Evolutionary conservation across 495 filamentous ascomycete genomes (phyloP), one percentile per base, ranked within the genome.

Genomic region (Lichenothelia convexa): DNA sequence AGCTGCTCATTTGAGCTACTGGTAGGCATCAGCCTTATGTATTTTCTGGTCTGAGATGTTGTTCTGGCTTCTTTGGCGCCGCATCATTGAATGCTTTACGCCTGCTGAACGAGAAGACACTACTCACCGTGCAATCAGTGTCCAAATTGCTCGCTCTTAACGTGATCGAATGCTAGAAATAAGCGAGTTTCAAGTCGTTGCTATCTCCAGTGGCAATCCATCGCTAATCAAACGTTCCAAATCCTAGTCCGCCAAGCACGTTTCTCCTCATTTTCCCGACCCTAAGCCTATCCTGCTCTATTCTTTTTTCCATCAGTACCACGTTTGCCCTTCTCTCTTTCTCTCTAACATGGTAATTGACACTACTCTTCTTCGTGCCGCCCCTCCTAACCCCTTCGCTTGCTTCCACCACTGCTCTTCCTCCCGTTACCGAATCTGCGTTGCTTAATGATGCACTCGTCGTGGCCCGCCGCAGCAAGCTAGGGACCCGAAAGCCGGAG

Each of bases 341-440:
- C 57, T 80, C 86, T 31, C 83, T 68, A 3, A 80, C 72, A 49
- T 86, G 79, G 42, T 78, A 91, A 47, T 87, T 85, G 21, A 93
- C 71, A 23, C 75, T 73, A 18, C 71, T 76, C 61, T 76, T 81
- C 60, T 80, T 85, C 8, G 71, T 64, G 36, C 71, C 70, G 6
- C 58, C 56, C 32, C 48, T 52, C 32, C 54, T 45, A 8, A 59
- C 56, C 3, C 48, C 43, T 20, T 33, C 30, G 11, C 23, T n/a
- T 5, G 39, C 38, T 16, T 20, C 43, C 35, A 12, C 51, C 55
- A 32, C 53, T n/a, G n/a, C n/a, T 52, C 23, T 54, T 54, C 16
- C 37, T 36, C 8, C 7, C 6, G 16, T 36, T 21, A n/a, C 32
- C 8, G 38, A 40, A 8, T 19, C 49, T 40, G 53, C 50, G 22